Evolutionary conservation across 139 green algal genomes (phyloP).

Genomic region (Ulvella scutata): DNA sequence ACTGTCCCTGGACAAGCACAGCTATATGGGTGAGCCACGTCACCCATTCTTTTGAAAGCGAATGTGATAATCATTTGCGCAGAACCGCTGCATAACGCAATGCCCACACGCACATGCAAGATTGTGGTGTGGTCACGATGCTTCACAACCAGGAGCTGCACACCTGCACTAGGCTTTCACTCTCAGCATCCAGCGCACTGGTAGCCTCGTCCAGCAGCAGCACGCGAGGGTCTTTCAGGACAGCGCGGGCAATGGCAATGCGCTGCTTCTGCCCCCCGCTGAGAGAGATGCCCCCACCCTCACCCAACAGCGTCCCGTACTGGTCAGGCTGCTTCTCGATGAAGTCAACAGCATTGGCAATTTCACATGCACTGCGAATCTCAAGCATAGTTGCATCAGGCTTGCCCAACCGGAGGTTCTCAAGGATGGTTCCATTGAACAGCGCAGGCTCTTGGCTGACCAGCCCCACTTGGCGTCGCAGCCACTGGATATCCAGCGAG

Average conservation of each 20-base stretch:
- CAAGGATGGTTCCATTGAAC: conserved; percentile 49
- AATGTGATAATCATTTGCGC: not conserved
- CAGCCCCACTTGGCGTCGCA: conserved; percentile 34
- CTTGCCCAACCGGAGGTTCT: conserved; percentile 73
- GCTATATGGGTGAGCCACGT: too few species aligned
- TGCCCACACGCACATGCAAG: not conserved
- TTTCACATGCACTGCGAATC: conserved; percentile 42
- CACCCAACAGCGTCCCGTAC: conserved; percentile 10
- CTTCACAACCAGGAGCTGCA: conserved; percentile 49
- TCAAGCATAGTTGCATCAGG: conserved; percentile 27
- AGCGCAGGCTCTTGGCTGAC: conserved; percentile 76
- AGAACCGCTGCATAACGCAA: not conserved
- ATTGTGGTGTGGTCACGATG: not conserved
- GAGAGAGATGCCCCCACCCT: conserved; percentile 27
- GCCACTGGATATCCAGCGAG: conserved; percentile 38
- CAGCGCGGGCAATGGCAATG: conserved; percentile 41
- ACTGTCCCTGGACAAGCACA: too few species aligned
- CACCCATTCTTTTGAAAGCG: conserved; percentile 11
- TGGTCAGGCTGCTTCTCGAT: conserved; percentile 15
- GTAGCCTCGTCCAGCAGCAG: conserved; percentile 41
- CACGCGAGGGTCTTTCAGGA: conserved; percentile 31
- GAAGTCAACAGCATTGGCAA: conserved; percentile 52
- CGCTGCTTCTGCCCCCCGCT: conserved; percentile 45
- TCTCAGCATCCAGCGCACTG: conserved; percentile 39
- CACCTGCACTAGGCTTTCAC: conserved; percentile 36